Evolutionary conservation across 129 eudicot genomes (phyloP), one percentile per base, ranked within the genome.

Genomic region (Glebionis coronaria): DNA sequence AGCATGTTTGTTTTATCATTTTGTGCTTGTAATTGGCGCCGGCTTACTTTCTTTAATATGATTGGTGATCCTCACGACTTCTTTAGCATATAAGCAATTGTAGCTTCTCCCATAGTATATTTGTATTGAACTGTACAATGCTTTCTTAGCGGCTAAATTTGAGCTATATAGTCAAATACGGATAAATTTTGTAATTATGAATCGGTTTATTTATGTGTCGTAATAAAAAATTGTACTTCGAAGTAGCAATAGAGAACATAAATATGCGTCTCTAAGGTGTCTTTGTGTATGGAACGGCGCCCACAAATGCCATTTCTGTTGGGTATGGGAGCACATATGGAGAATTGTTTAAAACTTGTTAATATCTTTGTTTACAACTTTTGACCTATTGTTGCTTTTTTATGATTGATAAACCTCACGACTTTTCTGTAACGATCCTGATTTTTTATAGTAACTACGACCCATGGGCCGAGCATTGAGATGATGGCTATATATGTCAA

Each of bases 191-290:
- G 58, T 70, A 28, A 27, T 11, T 46, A 19, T 16, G 16, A 5
- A 16, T 70, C 59, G 58, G 74, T n/a, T 57, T 70, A 35, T 35
- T 11, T 40, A 15, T 4, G 9, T 27, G 67, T 23, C 29, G 28
- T 27, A 44, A 45, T 19, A 50, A 49, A 14, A 13, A 49, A 9
- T 0, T 4, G 14, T 12, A 49, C 16, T 5, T 11, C 5, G n/a
- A 49, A 47, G 14, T 12, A 47, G 53, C 14, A 47, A 13, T 12
- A 47, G 53, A 47, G 6, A 10, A 49, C 5, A 7, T 15, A 4
- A 4, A 1, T 49, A 49, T 49, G 54, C 14, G 42, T 35, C 2
- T 2, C 42, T 35, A 35, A 35, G 42, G 42, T 1, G 42, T 35
- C 42, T 8, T 35, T 6, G 42, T 35, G 42, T 35, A 35, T 35